Evolutionary conservation across 148 eudicot genomes (phyloP).

Genomic region (Rhododendron mucronatum): DNA sequence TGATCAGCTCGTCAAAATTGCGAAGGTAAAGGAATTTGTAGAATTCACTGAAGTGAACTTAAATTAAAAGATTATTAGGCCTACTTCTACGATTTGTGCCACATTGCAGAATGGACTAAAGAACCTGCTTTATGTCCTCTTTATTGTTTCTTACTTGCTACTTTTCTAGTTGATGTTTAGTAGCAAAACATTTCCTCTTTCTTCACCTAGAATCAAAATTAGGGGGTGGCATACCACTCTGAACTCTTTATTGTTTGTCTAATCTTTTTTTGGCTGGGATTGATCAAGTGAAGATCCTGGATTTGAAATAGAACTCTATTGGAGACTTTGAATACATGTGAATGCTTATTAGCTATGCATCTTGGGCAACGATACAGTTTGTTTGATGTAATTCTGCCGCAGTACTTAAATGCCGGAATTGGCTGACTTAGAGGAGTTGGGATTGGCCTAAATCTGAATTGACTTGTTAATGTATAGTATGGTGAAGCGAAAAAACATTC

Average conservation of each 20-base stretch:
- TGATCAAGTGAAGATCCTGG: not conserved
- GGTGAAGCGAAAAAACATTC: not conserved
- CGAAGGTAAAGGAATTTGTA: constrained; percentile 15
- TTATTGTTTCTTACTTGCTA: not conserved
- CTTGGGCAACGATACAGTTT: not conserved
- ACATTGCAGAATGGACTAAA: not conserved
- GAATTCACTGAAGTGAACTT: not conserved
- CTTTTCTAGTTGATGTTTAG: not conserved
- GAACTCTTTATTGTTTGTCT: not conserved
- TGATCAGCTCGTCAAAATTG: constrained; percentile 29
- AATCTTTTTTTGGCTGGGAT: not conserved
- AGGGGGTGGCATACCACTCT: not conserved
- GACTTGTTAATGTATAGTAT: not conserved
- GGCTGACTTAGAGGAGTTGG: not conserved
- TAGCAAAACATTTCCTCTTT: not conserved
- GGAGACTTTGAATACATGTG: not conserved
- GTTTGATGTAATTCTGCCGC: not conserved
- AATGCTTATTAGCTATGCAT: not conserved
- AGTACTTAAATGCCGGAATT: not conserved
- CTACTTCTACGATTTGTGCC: not conserved
- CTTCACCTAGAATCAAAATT: not conserved
- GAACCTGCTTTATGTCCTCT: not conserved
- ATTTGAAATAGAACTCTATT: not conserved
- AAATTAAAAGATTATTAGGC: not conserved
- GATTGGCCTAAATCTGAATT: not conserved